Percentiles rank a stretch among this genome's conserved stretches.
These are phyloP conservation scores for Bipolaris bicolor DNA, from an alignment of 2,329 filamentous ascomycete species.

Conservation along the genomic window DNA sequence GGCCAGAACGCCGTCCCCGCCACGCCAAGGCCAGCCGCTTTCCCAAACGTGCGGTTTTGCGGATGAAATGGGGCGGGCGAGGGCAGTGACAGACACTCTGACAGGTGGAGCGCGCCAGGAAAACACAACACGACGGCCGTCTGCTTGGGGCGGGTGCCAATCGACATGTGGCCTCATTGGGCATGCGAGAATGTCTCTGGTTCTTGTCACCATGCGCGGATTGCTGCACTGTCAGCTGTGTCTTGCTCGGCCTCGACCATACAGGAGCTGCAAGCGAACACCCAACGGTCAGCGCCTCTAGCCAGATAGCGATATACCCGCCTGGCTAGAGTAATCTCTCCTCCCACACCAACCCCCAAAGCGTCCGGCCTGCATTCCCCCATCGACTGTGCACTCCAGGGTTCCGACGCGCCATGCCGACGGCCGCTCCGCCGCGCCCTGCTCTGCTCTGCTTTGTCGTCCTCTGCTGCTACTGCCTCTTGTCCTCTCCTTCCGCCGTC, in stretches of 20 bases:
- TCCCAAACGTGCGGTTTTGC: background rate
- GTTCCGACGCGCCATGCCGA: constrained; percentile 17
- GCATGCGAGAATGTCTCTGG: too few species aligned
- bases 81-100: background rate
- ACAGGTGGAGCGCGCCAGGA: background rate
- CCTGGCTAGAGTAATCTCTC: constrained; percentile 23
- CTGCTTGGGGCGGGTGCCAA: too few species aligned
- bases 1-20: constrained; percentile 12
- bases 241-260: background rate
- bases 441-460: background rate
- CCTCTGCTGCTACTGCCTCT: constrained; percentile 22
- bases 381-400: background rate
- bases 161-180: too few species aligned
- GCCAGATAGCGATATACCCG: constrained; percentile 7
- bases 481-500: constrained; percentile 34
- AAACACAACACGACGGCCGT: too few species aligned
- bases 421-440: constrained; percentile 11
- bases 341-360: constrained; percentile 22
- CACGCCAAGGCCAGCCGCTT: constrained; percentile 6
- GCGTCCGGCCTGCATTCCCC: constrained; percentile 20
- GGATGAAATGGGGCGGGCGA: background rate
- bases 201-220: too few species aligned
- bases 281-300: constrained; percentile 11
- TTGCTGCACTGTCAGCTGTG: background rate
- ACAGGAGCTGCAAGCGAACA: constrained; percentile 18